Evolutionary conservation across 2,329 filamentous ascomycete genomes (phyloP), one percentile per base, ranked within the genome.

Genomic region (Arachnomyces sp.): DNA sequence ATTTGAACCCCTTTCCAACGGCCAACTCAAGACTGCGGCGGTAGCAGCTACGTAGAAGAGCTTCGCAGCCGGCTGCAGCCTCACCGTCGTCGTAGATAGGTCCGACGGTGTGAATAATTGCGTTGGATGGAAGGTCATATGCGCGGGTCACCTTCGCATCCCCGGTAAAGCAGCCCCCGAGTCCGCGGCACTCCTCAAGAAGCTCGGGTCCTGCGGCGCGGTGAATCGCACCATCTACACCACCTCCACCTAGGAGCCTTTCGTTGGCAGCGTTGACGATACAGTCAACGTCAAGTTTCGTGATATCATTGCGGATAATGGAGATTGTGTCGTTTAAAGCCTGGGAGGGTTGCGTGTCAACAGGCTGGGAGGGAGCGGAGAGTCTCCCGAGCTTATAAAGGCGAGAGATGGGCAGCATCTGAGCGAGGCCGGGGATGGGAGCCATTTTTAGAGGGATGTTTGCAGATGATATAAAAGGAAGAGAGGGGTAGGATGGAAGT

Each of bases 251-350:
- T 0, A 84, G 72, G 1, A 96, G 76, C 2, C 73, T 74, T 7
- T 64, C 65, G 61, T 96, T 96, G 33, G 92, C 90, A 1, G 92
- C 90, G 60, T 96, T 96, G 60, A 96, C 89, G 51, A 95, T 92
- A 48, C 83, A 82, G 55, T 88, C 85, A 34, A 88, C 73, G 25
- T 72, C 60, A 3, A 96, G 76, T 11, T 71, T 79, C 11, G 89
- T 95, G 61, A 96, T 93, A 60, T 94, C 87, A 50, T 78, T 77
- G 42, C 77, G 74, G 49, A 87, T 72, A 29, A 90, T 66, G 34
- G 76, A 77, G 52, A 95, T 72, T 47, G 76, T 79, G 56, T 77
- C 65, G 66, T 93, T 93, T 64, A 84, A 67, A 7, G 61, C 51
- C 41, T 71, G 59, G n/a, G 73, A 76, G 6, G 68, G 62, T n/a